Base-by-base conservation (phyloP, 495 filamentous ascomycete genomes). In the Bombardia bombarda region DNA sequence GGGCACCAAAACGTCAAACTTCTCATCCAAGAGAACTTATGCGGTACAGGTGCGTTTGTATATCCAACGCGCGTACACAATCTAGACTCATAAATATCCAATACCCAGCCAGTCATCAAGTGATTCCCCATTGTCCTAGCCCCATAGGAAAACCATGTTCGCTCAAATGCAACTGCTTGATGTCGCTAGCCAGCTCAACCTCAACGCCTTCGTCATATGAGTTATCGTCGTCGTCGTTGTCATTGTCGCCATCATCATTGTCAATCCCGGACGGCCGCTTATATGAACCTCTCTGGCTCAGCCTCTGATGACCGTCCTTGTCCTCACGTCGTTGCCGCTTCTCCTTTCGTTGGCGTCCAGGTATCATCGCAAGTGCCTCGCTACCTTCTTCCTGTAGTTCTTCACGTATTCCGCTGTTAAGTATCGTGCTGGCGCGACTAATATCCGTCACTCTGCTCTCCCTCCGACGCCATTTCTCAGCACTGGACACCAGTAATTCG, bases 161-260 rank as follows among this genome's bases (percentile, higher is more conserved):
- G 9, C 41, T 35, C 36, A 54, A 14, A 4, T 41, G 42, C 45
- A 51, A 1, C 36, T 57, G 42, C 35, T 44, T 49, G 10, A 57
- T 5, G 5, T 47, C 45, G 30, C 26, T 24, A 0, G 49, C 43
- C 31, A 58, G 32, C 3, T 43, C 53, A 16, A 52, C 49, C 40
- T 55, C 52, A 6, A 58, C 41, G 12, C 46, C 50, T n/a, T 47
- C 52, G 26, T 56, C 49, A 36, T 43, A 52, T 32, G 38, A 48
- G 19, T 52, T 44, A 16, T 55, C 49, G 14, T 43, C 47, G 3
- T 47, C 45, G 12, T 41, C 38, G 4, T 42, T 32, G 1, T 13
- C 39, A 9, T 46, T 38, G 22, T 26, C 23, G 14, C 37, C 39
- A 9, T 46, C 42, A 20, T 26, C 23, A 16, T 41, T 32, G n/a